Conservation (phyloP, 1,284 basidiomycete species). For the Pyrrhoderma noxium region DNA sequence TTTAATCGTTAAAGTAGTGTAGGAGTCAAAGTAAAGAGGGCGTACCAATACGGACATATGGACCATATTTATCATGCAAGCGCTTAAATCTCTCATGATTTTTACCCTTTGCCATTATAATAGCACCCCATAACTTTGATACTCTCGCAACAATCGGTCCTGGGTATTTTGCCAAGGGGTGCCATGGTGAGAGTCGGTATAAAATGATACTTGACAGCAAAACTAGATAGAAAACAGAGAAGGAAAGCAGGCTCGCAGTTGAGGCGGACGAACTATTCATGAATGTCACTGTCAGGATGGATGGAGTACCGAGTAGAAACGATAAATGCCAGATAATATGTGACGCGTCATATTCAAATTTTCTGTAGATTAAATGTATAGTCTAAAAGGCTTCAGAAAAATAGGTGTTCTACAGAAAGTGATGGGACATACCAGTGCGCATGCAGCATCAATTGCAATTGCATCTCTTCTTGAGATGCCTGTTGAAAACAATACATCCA, state of each 20-base stretch:
- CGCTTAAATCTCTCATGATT: conserved; percentile 18
- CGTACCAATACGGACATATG: conserved; percentile 21
- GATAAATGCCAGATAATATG: background rate
- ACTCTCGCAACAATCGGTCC: conserved; percentile 21
- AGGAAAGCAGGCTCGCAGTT: background rate
- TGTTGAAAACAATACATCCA: no score
- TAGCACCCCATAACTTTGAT: conserved; percentile 18
- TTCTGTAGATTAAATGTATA: conserved; percentile 12
- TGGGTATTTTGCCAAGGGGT: conserved; percentile 22
- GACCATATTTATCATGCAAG: conserved; percentile 19
- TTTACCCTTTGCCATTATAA: conserved; percentile 15
- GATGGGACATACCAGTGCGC: conserved; percentile 1
- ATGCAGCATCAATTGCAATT: background rate
- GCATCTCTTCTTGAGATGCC: background rate
- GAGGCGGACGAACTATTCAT: conserved; percentile 1
- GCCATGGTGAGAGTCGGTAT: conserved; percentile 24
- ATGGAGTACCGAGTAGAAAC: conserved; percentile 7
- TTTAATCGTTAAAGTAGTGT: no score
- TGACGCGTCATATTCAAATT: conserved; percentile 6
- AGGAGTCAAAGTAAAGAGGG: background rate
- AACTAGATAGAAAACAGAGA: conserved; percentile 8
- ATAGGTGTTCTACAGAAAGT: no score
- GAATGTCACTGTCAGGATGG: background rate
- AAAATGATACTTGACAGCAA: conserved; percentile 8
- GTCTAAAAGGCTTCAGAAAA: background rate